phyloP scores from a whole-genome alignment of 805 yeast genomes.

The Yarrowia yakushimensis region DNA sequence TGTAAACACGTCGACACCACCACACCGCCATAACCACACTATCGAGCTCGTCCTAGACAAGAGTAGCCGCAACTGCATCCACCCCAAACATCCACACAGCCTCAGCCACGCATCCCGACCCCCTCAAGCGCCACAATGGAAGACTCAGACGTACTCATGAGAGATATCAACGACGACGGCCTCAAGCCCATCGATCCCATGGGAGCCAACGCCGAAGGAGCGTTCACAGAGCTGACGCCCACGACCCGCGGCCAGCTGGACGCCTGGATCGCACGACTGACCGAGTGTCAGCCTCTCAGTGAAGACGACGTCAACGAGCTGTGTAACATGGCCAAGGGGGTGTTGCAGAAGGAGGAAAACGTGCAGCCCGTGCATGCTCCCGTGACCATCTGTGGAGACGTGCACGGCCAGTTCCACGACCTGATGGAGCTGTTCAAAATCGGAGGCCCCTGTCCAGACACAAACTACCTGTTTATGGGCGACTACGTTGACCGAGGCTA shows the following conservation, averaged over 20 bases:
- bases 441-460: conserved; percentile 94
- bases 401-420: conserved; percentile 96
- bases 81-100: background rate
- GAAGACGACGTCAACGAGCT: conserved; percentile 77
- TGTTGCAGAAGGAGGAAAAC: conserved; percentile 84
- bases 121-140: conserved; percentile 34
- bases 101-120: background rate
- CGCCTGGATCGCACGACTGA: conserved; percentile 81
- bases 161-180: conserved; percentile 46
- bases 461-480: conserved; percentile 81
- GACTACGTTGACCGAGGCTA: conserved; percentile 92
- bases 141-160: conserved; percentile 43
- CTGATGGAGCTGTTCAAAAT: conserved; percentile 90
- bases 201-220: conserved; percentile 42
- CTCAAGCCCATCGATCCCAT: conserved; percentile 31
- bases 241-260: conserved; percentile 68
- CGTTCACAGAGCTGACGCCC: conserved; percentile 47
- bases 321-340: conserved; percentile 89
- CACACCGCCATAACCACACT: background rate
- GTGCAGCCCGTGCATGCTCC: conserved; percentile 95
- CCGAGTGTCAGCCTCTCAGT: conserved; percentile 77
- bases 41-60: background rate
- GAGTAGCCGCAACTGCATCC: background rate
- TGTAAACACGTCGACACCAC: conserved; percentile 11
- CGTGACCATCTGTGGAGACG: conserved; percentile 95